Evolutionary conservation across 2,329 filamentous ascomycete species (phyloP).

Genomic region (Cladosporium sp.): DNA sequence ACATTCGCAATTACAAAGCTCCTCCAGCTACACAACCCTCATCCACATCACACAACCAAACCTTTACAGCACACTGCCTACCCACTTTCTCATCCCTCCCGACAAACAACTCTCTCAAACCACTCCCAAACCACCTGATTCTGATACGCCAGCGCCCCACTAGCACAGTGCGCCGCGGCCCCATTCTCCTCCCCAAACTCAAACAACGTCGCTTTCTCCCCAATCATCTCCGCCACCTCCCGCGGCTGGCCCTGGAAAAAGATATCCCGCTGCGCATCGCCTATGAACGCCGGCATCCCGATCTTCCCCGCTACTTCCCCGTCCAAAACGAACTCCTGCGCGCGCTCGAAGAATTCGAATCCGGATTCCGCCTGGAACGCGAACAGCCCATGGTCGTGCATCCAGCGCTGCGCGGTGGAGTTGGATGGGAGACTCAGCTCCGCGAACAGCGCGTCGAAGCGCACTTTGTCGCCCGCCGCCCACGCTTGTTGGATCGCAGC

Average conservation of each 20-base stretch:
- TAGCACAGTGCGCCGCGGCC: constrained; percentile 11
- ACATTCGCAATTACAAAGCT: too few relatives aligned
- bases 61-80: too few relatives aligned
- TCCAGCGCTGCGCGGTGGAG: constrained; percentile 4
- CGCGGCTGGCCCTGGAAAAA: constrained; percentile 26
- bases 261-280: constrained; percentile 20
- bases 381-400: constrained; percentile 16
- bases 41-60: too few relatives aligned
- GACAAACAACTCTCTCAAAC: background rate
- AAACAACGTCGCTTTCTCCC: constrained; percentile 17
- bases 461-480: background rate
- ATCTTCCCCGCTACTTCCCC: constrained; percentile 17
- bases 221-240: constrained; percentile 18
- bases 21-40: too few relatives aligned
- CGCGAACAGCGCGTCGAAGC: constrained; percentile 10
- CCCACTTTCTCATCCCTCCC: too few relatives aligned
- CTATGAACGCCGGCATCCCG: constrained; percentile 25
- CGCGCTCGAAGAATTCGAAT: constrained; percentile 12
- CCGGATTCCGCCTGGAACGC: constrained; percentile 12
- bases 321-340: constrained; percentile 9
- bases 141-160: constrained; percentile 7
- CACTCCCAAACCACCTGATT: constrained; percentile 7
- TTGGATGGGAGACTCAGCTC: background rate
- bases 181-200: constrained; percentile 6
- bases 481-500: constrained; percentile 4